Conservation (phyloP, 2,329 filamentous ascomycete genomes). For the Raffaelea arxii region DNA sequence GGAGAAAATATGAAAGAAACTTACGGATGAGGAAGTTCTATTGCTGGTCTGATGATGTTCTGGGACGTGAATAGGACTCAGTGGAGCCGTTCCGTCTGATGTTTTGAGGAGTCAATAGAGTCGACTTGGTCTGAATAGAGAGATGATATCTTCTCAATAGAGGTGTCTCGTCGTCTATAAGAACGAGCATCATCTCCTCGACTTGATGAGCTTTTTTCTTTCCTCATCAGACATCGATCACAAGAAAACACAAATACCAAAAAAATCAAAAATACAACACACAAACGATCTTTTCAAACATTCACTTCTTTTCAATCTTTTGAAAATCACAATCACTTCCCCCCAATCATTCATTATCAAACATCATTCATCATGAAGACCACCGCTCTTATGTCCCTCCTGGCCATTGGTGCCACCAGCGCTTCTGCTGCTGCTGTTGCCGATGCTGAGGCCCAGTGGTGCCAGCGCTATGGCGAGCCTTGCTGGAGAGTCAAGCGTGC, state of each 20-base stretch:
- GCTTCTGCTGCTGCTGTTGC: constrained; percentile 11
- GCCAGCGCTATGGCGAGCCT: constrained; percentile 9
- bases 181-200: not conserved
- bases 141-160: too few species aligned
- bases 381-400: constrained; percentile 10
- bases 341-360: too few species aligned
- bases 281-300: not conserved
- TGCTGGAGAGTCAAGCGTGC: constrained; percentile 15
- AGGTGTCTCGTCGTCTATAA: too few species aligned
- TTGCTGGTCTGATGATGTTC: too few species aligned
- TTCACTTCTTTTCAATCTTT: not conserved
- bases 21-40: too few species aligned
- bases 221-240: too few species aligned
- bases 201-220: not conserved
- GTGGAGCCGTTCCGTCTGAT: too few species aligned
- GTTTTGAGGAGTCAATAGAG: too few species aligned
- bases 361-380: constrained; percentile 12
- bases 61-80: too few species aligned
- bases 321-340: not conserved
- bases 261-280: not conserved
- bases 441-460: constrained; percentile 10
- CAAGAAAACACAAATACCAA: not conserved
- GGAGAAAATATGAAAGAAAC: too few species aligned
- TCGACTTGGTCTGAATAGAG: too few species aligned
- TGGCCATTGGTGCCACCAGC: constrained; percentile 11